Percentiles rank a stretch among this genome's conserved stretches.
These are phyloP conservation scores for Gastrolobium bilobum DNA, from an alignment of 306 rosid species.

Conservation along the genomic window DNA sequence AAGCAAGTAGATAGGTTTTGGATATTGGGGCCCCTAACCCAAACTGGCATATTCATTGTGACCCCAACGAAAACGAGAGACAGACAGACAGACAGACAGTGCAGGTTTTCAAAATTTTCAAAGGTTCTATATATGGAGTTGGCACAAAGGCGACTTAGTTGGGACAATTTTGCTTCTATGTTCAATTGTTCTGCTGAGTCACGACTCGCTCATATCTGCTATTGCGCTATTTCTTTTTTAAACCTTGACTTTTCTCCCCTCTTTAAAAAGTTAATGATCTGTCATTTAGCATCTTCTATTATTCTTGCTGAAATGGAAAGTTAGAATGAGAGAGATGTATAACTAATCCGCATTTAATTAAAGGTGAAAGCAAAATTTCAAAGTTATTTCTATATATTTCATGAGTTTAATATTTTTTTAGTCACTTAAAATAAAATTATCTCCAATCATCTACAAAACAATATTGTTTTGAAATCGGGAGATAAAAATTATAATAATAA, in stretches of 20 bases:
- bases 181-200: slow-evolving; percentile 55
- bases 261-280: slow-evolving; percentile 44
- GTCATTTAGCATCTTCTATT: slow-evolving; percentile 48
- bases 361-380: neutral
- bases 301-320: slow-evolving; percentile 42
- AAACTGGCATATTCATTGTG: slow-evolving; percentile 53
- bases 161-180: slow-evolving; percentile 37
- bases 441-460: no score
- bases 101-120: slow-evolving; percentile 30
- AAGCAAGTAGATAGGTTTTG: slow-evolving; percentile 53
- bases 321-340: slow-evolving; percentile 44
- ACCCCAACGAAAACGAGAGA: slow-evolving; percentile 45
- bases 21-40: slow-evolving; percentile 39
- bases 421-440: no score
- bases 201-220: slow-evolving; percentile 42
- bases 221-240: slow-evolving; percentile 5
- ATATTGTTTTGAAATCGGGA: no score
- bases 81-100: neutral
- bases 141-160: slow-evolving; percentile 22
- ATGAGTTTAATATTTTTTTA: no score
- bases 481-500: no score
- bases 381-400: neutral
- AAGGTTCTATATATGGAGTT: slow-evolving; percentile 31
- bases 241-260: slow-evolving; percentile 39
- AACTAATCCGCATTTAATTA: slow-evolving; percentile 47